Conservation (phyloP, 805 yeast species). For the Nematodospora valgi region DNA sequence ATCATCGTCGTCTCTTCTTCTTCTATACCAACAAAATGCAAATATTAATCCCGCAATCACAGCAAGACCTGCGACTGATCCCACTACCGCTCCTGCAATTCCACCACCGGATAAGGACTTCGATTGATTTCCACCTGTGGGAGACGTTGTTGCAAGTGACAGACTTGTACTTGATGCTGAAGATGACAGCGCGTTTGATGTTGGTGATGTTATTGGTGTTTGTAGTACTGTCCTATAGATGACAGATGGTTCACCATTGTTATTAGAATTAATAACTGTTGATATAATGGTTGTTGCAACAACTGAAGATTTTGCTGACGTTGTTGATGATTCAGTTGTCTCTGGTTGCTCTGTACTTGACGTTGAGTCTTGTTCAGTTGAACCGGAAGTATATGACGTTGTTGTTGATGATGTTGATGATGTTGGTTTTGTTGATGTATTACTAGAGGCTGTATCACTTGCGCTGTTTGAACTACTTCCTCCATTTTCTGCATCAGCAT, state of each 20-base stretch:
- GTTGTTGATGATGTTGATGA: slow-evolving; percentile 12
- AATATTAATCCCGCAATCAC: slow-evolving; percentile 35
- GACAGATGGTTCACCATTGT: slow-evolving; percentile 8
- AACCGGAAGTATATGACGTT: slow-evolving; percentile 11
- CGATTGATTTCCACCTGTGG: slow-evolving; percentile 4
- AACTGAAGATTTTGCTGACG: slow-evolving; percentile 7
- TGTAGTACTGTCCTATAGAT: slow-evolving; percentile 9
- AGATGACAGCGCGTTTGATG: slow-evolving; percentile 11
- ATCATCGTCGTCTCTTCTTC: slow-evolving; percentile 38
- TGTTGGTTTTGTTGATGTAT: slow-evolving; percentile 10
- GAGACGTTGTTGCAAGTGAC: slow-evolving; percentile 7
- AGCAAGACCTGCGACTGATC: slow-evolving; percentile 36
- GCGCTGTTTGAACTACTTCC: slow-evolving; percentile 8
- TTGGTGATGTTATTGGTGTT: slow-evolving; percentile 12
- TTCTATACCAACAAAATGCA: slow-evolving; percentile 40
- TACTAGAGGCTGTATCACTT: slow-evolving; percentile 7
- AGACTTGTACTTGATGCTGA: slow-evolving; percentile 2
- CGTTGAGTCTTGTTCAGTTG: slow-evolving; percentile 7
- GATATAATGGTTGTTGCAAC: slow-evolving; percentile 17
- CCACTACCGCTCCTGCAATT: slow-evolving; percentile 43
- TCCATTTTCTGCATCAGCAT: slow-evolving; percentile 17
- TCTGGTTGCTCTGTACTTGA: too few relatives aligned
- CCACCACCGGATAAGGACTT: slow-evolving; percentile 33
- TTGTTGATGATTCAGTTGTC: slow-evolving; percentile 11
- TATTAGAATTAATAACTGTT: slow-evolving; percentile 13